Base-by-base conservation (phyloP, 495 filamentous ascomycete genomes). In the Cenococcum geophilum region DNA sequence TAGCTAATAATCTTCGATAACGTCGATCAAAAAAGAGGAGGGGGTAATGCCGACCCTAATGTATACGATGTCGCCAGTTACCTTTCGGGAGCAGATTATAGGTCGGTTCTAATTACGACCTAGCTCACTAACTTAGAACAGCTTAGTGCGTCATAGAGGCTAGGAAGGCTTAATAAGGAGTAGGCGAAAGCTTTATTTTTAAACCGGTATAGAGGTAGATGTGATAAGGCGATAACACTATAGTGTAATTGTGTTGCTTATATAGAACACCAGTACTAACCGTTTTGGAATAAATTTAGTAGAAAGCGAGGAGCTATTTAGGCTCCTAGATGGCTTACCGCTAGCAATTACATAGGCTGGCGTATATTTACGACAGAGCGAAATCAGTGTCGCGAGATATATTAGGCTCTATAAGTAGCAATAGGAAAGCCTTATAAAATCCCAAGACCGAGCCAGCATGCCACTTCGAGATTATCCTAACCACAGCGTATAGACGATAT, bases 91-190 rank as follows among this genome's bases (percentile, higher is more conserved):
- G 37, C 57, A 18, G 52, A 68, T 49, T 72, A 76, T 56, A 75
- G 73, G 2, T 69, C 68, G 11, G 61, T 76, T 37, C 55, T 77
- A 12, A 68, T 76, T 18, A 76, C 75, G 52, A 76, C 75, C 1
- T 69, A 72, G 37, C 73, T 68, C 40, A 59, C 68, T 1, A 54
- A 63, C 20, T 9, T 47, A 16, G 3, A 16, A 47, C 42, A 47
- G 42, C 42, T 47, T 2, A 9, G 42, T 9, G 20, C 2, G 14
- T 16, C 16, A 2, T 21, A 3, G 14, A 1, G 47, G 62, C 72
- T 36, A 27, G 40, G 48, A 45, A 70, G 43, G 70, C 72, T 14
- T 54, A 70, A 27, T 57, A 18, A 16, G 14, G 10, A 12, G 3
- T 9, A 47, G 10, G 42, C 42, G 4, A 1, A 4, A 63, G 73